Evolutionary conservation across 805 yeast genomes (phyloP).

Genomic region (Cyberlindnera lachancei): DNA sequence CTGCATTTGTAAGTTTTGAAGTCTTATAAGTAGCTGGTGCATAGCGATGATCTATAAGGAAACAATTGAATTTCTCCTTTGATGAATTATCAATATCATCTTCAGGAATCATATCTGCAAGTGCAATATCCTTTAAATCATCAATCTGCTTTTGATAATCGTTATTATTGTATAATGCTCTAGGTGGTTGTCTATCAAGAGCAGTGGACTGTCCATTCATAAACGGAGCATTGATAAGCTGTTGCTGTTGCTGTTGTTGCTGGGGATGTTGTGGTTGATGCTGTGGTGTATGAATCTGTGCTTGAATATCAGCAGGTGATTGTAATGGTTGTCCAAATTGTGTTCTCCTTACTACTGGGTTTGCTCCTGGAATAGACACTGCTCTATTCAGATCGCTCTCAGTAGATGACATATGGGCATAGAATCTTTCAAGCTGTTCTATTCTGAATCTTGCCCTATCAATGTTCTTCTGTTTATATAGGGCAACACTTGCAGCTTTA

Average conservation of each 20-base stretch:
- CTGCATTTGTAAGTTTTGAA: slow-evolving; percentile 11
- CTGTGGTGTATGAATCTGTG: too few species aligned
- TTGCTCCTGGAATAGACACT: too few species aligned
- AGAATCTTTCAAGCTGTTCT: neutral
- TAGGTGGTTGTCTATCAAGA: neutral
- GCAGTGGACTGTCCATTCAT: neutral
- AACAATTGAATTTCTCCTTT: slow-evolving; percentile 11
- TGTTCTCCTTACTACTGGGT: too few species aligned
- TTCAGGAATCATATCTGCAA: neutral
- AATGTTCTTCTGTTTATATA: neutral
- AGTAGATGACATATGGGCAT: too few species aligned
- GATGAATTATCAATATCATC: slow-evolving; percentile 9
- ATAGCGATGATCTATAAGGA: slow-evolving; percentile 5
- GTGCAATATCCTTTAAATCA: neutral
- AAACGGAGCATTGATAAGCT: neutral
- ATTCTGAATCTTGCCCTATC: neutral
- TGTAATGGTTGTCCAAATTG: too few species aligned
- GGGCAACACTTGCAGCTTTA: slow-evolving; percentile 2
- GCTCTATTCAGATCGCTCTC: too few species aligned
- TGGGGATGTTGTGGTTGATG: too few species aligned
- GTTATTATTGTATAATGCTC: neutral
- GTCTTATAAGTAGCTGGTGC: slow-evolving; percentile 15
- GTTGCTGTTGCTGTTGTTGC: neutral
- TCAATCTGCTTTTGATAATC: slow-evolving; percentile 2
- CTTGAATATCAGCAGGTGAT: too few species aligned